Base-by-base conservation (phyloP, 164 flowering plant species). In the Paratinospora sagittata region DNA sequence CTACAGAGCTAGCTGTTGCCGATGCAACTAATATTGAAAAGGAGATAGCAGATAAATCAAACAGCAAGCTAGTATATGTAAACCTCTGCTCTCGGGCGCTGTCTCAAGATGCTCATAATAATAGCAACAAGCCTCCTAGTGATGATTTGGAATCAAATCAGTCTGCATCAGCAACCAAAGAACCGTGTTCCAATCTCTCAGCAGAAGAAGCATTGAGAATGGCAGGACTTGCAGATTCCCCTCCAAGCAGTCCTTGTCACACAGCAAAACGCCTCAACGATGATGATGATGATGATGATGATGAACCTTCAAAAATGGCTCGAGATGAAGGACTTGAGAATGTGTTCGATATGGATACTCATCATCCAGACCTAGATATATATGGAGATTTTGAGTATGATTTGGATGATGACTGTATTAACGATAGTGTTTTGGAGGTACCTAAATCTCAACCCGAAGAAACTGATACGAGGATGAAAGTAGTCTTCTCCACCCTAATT, bases 381-480 rank as follows among this genome's bases (percentile, higher is more conserved):
- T 92, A 89, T 82, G 97, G 98, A 65, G 97, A 90, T 81, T 90
- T 90, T 72, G 97, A 89, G 78, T 90, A 92, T 85, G 88, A 85
- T 75, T 73, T 92, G 75, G 95, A 88, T 73, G 90, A 88, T 60
- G 93, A 90, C 75, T 87, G 81, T 68, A 80, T 87, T 69, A 89
- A 84, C 73, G 76, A 73, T 19, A 68, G 62, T 75, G 77, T 86
- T 67, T 37, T 69, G 24, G 81, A 69, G 63, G 79, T 70, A n/a
- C 75, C 87, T 17, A 81, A 78, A 63, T 70, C 30, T 62, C 86
- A 75, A 72, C 62, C 75, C 8, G 91, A 85, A 74, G 91, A 80
- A 75, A 74, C 71, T 69, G 81, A 77, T 17, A 73, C 81, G 26
- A 89, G 82, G 78, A 63, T 92, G 84, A 90, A 89, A 77, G 82